Base-by-base conservation (phyloP, 148 eudicot species). In the Polygonum aviculare region DNA sequence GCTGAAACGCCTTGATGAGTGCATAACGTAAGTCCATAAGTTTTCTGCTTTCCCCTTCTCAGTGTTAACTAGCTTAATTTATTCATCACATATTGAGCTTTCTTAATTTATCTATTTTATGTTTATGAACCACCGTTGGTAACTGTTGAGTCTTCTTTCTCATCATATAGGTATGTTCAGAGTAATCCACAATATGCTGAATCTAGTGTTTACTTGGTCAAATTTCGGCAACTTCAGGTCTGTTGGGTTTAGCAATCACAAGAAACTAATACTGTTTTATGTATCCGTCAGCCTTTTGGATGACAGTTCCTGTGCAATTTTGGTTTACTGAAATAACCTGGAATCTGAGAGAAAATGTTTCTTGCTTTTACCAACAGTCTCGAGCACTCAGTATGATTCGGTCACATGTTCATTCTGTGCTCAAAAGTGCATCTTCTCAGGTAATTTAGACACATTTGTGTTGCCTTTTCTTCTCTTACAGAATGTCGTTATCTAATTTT, bases 171-270 rank as follows among this genome's bases (percentile, higher is more conserved):
- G 82, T 95, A 95, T 81, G 97, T 95, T 79, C 96, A 95, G 82
- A 93, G 88, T 78, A 95, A 95, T 83, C 97, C 98, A 69, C 99
- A 95, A 83, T 95, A 93, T 86, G 99, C 99, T 76, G 99, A 95
- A 88, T 95, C 98, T 77, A 84, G 84, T 82, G 93, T 95, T 81
- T 95, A 95, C 89, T 81, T 91, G 82, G 98, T 93, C 84, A 95
- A 95, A 85, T 95, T 95, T 83, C 88, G 98, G 52, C 99, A 93
- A 78, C 99, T 95, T 31, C 99, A 95, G 97, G 99, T 92, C 75
- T 71, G 70, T 41, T 77, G 70, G 39, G 38, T 19, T 65, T 60
- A 65, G 22, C 57, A 21, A 49, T 73, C 52, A 21, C 22, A 62
- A 16, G 41, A 48, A 67, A 67, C 41, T 67, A 67, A 45, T 67